phyloP scores from a whole-genome alignment of 176 grass and related monocot species.

The Bothriochloa decipiens region DNA sequence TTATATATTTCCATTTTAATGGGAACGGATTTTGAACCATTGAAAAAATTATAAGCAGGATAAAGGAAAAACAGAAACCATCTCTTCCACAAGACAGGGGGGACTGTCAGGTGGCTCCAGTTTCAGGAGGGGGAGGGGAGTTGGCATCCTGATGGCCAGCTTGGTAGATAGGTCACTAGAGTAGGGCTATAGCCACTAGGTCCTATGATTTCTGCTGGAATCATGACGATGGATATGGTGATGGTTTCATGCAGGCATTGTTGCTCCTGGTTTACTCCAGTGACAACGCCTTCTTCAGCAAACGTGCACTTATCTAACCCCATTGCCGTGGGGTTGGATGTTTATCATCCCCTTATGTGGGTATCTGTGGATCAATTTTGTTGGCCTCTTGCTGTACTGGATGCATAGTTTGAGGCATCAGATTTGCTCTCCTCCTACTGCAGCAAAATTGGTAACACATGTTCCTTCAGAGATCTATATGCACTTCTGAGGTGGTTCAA shows the following conservation, averaged over 20 bases:
- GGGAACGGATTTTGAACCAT: slow-evolving; percentile 22
- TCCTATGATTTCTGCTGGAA: neutral
- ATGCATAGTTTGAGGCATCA: neutral
- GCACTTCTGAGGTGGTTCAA: neutral
- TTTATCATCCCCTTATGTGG: neutral
- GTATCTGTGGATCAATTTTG: neutral
- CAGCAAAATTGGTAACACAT: neutral
- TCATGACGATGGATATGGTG: neutral
- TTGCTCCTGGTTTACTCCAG: neutral
- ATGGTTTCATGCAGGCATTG: neutral
- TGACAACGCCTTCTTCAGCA: neutral
- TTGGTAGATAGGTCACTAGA: neutral
- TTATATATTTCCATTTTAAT: neutral
- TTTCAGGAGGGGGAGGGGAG: neutral
- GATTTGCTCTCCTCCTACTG: neutral
- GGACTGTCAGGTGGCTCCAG: neutral
- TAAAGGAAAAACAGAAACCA: neutral
- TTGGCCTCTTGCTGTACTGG: neutral
- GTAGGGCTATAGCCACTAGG: neutral
- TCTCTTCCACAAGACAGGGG: neutral
- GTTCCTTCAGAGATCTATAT: neutral
- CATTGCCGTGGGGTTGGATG: neutral
- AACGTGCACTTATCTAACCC: neutral
- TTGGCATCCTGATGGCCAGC: neutral
- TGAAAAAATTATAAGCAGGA: neutral